Percentiles rank a stretch among this genome's conserved stretches.
Evolutionary conservation across 2,329 filamentous ascomycete species (phyloP).

Genomic region (Pseudonectria foliicola): DNA sequence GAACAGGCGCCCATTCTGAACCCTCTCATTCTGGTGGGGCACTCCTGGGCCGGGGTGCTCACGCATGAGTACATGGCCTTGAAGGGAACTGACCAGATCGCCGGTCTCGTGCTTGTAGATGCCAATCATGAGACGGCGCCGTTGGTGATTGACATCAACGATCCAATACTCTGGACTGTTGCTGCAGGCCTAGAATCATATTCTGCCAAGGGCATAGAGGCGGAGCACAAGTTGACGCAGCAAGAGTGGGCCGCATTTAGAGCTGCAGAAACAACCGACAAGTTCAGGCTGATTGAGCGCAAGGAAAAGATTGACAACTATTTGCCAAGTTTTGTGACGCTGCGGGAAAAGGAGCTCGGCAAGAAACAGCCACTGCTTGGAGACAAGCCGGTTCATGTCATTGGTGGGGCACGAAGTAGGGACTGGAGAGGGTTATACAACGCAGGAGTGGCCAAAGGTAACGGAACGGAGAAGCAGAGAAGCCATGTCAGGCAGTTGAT

Average conservation of each 20-base stretch:
- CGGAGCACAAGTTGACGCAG: background rate
- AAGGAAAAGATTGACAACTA: background rate
- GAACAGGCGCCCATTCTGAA: no score
- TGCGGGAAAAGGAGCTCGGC: background rate
- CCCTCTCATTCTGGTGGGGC: no score
- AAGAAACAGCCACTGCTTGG: background rate
- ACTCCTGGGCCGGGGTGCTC: no score
- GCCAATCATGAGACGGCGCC: background rate
- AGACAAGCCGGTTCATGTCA: no score
- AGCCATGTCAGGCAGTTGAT: no score
- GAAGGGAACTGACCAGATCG: no score
- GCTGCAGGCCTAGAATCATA: background rate
- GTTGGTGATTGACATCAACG: background rate
- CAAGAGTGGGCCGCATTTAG: background rate
- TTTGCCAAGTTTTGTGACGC: background rate
- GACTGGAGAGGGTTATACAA: no score
- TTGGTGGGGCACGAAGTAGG: no score
- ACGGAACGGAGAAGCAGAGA: no score
- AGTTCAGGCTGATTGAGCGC: background rate
- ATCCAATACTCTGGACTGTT: background rate
- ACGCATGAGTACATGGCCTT: no score
- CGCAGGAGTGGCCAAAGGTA: no score
- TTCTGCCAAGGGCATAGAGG: background rate
- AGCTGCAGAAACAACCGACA: background rate
- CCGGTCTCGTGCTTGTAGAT: background rate